Evolutionary conservation across 1,284 basidiomycete species (phyloP), one percentile per base, ranked within the genome.

Genomic region (Chalciporus sp.): DNA sequence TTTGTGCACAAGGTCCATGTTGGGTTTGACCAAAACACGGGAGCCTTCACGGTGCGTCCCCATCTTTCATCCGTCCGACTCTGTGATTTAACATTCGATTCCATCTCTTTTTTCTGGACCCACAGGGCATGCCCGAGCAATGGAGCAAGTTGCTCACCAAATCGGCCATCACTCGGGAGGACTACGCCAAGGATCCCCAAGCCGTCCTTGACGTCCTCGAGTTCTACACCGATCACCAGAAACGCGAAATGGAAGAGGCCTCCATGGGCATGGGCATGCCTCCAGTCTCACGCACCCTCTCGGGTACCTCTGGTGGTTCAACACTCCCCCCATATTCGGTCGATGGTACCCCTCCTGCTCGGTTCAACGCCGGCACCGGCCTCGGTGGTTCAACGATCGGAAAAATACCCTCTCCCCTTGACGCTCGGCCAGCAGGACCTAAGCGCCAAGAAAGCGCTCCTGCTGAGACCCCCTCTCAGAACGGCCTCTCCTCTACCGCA

Each of bases 1-100:
- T 98, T 98, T 69, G 94, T 97, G 1, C 96, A 98, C 76, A 94
- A 97, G 71, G 94, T 98, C 3, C 96, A 99, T 72, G 96, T 99
- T 57, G 95, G 95, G 7, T 98, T 97, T 65, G 96, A 99, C 73
- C 93, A 95, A 0, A 81, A 94, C 44, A 91, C 90, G 37, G 95
- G 96, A 14, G 94, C 88, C 7, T 98, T 98, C 72, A 98, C 94
- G 7, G 92, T 92, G 85, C 52, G 58, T 58, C 47, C 42, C 39
- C 14, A 20, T 57, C 26, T 2, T 19, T 42, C 33, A 7, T 27
- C 2, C 14, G 27, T n/a, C n/a, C 39, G 14, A 47, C 33, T 48
- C 8, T 9, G 8, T 31, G 29, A 12, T 11, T 35, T 37, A 52
- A 40, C 11, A 26, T 51, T 54, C 49, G 43, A 49, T 31, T 37